Percentiles rank a stretch among this genome's conserved stretches.
These are phyloP conservation scores for Phytophthora podocarpi DNA, from an alignment of 352 stramenopile genomes.

Conservation along the genomic window DNA sequence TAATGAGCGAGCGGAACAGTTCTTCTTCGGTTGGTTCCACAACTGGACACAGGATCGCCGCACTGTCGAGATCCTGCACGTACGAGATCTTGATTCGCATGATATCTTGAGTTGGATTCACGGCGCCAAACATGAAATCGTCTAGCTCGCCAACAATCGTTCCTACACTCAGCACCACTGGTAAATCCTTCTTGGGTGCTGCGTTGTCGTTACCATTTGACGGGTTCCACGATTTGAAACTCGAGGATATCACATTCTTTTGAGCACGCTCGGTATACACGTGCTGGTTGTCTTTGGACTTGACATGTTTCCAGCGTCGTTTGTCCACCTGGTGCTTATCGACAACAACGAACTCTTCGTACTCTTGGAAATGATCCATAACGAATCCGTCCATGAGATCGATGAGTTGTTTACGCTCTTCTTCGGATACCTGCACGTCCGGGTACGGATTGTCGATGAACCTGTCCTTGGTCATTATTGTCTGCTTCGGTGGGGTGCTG, in stretches of 20 bases:
- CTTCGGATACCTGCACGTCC: neutral
- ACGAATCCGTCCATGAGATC: neutral
- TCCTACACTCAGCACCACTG: constrained; percentile 23
- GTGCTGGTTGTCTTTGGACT: constrained; percentile 7
- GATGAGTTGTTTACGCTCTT: neutral
- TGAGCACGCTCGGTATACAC: too few species aligned
- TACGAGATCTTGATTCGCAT: neutral
- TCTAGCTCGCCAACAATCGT: constrained; percentile 26
- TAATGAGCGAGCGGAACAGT: constrained; percentile 36
- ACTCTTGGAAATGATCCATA: constrained; percentile 9
- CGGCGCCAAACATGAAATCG: constrained; percentile 10
- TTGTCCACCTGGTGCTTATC: constrained; percentile 1
- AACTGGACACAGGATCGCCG: constrained; percentile 39
- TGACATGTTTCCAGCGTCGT: constrained; percentile 6
- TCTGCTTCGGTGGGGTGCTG: too few species aligned
- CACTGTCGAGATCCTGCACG: constrained; percentile 16
- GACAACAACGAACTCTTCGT: constrained; percentile 4
- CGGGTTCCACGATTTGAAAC: too few species aligned
- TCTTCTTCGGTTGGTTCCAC: constrained; percentile 41
- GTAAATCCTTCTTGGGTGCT: neutral
- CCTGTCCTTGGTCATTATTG: too few species aligned
- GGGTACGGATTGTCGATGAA: neutral
- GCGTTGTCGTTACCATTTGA: too few species aligned
- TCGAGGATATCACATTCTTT: too few species aligned
- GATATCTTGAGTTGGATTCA: constrained; percentile 1